Evolutionary conservation across 371 early-diverging fungal genomes (phyloP).

Genomic region (Mortierella sp.): DNA sequence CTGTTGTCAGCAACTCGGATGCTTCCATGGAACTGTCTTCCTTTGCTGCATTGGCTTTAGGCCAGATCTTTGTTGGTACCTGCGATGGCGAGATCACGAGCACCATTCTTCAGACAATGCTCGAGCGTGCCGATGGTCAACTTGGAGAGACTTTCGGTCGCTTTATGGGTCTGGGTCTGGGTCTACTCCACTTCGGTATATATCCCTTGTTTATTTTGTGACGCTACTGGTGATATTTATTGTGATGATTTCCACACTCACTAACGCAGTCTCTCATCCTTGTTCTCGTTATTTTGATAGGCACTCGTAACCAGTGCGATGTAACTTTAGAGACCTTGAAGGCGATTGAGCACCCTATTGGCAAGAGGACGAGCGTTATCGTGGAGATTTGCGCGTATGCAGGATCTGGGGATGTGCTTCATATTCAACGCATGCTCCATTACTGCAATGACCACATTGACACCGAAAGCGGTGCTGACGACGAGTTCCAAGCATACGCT

Average conservation of each 20-base stretch:
- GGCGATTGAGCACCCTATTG: slow-evolving; percentile 92
- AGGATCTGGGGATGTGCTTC: slow-evolving; percentile 97
- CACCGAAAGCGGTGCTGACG: slow-evolving; percentile 85
- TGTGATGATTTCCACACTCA: background rate
- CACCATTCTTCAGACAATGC: slow-evolving; percentile 94
- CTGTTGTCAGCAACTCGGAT: slow-evolving; percentile 87
- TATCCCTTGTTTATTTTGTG: background rate
- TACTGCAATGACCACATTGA: slow-evolving; percentile 95
- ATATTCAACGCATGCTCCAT: slow-evolving; percentile 96
- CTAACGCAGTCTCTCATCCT: background rate
- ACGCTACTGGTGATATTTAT: background rate
- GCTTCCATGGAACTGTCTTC: slow-evolving; percentile 91
- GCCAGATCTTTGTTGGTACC: slow-evolving; percentile 92
- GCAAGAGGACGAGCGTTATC: slow-evolving; percentile 88
- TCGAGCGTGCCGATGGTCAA: slow-evolving; percentile 90
- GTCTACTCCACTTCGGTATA: slow-evolving; percentile 83
- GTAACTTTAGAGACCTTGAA: slow-evolving; percentile 95
- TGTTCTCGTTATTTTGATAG: slow-evolving; percentile 50
- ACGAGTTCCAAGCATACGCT: slow-evolving; percentile 93
- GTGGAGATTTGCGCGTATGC: slow-evolving; percentile 93
- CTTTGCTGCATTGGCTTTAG: slow-evolving; percentile 92
- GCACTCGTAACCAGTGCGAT: slow-evolving; percentile 91
- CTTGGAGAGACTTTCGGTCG: slow-evolving; percentile 87
- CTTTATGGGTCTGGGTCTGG: slow-evolving; percentile 95
- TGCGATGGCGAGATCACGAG: slow-evolving; percentile 94